These are phyloP conservation scores for Trichothecium roseum DNA, from an alignment of 2,329 filamentous ascomycete species.

Conservation along the genomic window DNA sequence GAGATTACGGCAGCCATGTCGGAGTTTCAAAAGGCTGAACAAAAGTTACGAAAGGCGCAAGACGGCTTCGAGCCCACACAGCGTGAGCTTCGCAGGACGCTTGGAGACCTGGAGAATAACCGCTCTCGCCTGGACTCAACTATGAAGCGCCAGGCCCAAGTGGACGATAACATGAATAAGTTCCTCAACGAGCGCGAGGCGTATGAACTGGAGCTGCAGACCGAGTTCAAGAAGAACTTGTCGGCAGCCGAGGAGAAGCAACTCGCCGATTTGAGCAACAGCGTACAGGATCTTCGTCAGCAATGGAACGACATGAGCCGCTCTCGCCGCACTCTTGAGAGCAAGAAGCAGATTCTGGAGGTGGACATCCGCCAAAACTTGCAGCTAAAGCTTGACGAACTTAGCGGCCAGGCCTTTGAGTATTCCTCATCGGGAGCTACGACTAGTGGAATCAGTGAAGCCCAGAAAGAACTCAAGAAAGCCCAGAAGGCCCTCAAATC, in stretches of 20 bases:
- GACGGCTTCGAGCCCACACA: conserved; percentile 72
- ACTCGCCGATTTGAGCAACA: conserved; percentile 59
- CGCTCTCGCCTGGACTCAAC: conserved; percentile 66
- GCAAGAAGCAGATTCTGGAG: conserved; percentile 73
- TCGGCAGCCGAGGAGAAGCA: conserved; percentile 72
- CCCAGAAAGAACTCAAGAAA: conserved; percentile 71
- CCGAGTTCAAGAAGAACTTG: conserved; percentile 87
- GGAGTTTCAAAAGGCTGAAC: conserved; percentile 72
- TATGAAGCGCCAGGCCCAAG: conserved; percentile 49
- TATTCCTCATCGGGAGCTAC: conserved; percentile 47
- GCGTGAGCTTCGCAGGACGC: conserved; percentile 66
- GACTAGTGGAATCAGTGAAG: conserved; percentile 62
- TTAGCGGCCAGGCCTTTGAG: conserved; percentile 68
- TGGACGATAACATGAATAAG: conserved; percentile 65
- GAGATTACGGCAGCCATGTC: conserved; percentile 81
- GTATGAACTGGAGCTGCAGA: conserved; percentile 69
- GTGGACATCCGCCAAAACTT: conserved; percentile 84
- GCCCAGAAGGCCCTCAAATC: conserved; percentile 56
- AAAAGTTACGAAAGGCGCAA: conserved; percentile 67
- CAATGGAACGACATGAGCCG: conserved; percentile 68
- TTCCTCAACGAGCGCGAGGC: conserved; percentile 65
- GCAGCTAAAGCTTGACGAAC: conserved; percentile 74
- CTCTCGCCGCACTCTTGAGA: conserved; percentile 66
- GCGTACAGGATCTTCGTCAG: conserved; percentile 63
- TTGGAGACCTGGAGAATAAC: conserved; percentile 62